These are phyloP conservation scores for Chlorella sorokiniana DNA, from an alignment of 139 green algal genomes.

Conservation along the genomic window DNA sequence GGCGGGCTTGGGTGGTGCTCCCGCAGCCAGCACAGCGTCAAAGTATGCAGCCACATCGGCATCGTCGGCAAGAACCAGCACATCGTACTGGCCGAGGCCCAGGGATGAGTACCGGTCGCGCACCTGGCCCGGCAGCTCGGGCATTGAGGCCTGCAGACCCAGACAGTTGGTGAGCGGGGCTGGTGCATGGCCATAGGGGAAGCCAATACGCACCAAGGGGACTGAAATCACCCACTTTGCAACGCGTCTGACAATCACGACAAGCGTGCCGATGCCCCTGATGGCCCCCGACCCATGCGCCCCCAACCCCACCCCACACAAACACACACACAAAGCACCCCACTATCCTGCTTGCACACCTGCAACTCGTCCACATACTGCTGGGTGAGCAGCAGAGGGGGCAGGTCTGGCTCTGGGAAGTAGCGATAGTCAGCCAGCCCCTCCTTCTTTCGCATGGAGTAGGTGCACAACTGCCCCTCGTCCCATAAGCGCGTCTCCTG, in stretches of 20 bases:
- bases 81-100: constrained; percentile 80
- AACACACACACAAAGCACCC: neutral
- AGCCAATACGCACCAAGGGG: too few relatives aligned
- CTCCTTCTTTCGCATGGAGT: constrained; percentile 92
- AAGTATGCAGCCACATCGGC: constrained; percentile 71
- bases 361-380: constrained; percentile 54
- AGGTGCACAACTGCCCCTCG: constrained; percentile 77
- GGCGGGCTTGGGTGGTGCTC: constrained; percentile 78
- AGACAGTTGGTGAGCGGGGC: neutral
- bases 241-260: too few relatives aligned
- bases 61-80: constrained; percentile 87
- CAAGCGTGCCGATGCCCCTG: too few relatives aligned
- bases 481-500: constrained; percentile 97
- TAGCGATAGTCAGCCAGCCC: constrained; percentile 98
- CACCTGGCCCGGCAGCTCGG: constrained; percentile 79
- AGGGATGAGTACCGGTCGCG: constrained; percentile 71
- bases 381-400: constrained; percentile 65
- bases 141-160: constrained; percentile 59
- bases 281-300: too few relatives aligned
- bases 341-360: constrained; percentile 22
- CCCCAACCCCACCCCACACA: too few relatives aligned
- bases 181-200: too few relatives aligned
- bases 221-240: too few relatives aligned
- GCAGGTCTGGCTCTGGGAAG: constrained; percentile 97
- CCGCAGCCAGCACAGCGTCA: constrained; percentile 70